Percentiles rank a stretch among this genome's conserved stretches.
Conservation (phyloP, 2,329 filamentous ascomycete species). For the Lasiodiplodia sp. region DNA sequence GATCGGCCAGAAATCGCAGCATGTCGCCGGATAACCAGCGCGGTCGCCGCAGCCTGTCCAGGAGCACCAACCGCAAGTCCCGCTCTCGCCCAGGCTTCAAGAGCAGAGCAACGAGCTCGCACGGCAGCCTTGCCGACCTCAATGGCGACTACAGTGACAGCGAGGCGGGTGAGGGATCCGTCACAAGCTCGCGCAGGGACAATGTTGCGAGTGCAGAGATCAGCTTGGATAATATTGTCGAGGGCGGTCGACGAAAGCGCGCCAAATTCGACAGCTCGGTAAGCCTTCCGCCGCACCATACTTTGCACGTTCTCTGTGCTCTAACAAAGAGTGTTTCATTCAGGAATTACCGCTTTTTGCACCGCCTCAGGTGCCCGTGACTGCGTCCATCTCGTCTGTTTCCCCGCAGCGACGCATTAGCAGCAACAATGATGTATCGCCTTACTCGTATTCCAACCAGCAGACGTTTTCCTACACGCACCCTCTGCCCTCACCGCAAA, state of each 20-base stretch:
- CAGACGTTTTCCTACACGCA: slow-evolving; percentile 81
- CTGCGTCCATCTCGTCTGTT: slow-evolving; percentile 96
- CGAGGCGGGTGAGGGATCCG: slow-evolving; percentile 78
- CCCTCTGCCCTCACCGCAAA: slow-evolving; percentile 84
- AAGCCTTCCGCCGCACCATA: slow-evolving; percentile 56
- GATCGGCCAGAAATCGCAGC: slow-evolving; percentile 77
- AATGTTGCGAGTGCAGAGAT: slow-evolving; percentile 95
- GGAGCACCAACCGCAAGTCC: slow-evolving; percentile 63
- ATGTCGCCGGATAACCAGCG: slow-evolving; percentile 73
- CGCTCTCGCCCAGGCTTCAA: slow-evolving; percentile 72
- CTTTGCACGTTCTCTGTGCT: slow-evolving; percentile 31
- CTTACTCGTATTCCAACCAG: slow-evolving; percentile 77
- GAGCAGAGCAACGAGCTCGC: slow-evolving; percentile 68
- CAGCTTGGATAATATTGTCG: slow-evolving; percentile 96
- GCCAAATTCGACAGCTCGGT: slow-evolving; percentile 97
- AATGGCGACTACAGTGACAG: slow-evolving; percentile 84
- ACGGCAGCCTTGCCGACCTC: slow-evolving; percentile 68
- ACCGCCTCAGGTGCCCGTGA: slow-evolving; percentile 78
- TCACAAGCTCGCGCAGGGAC: slow-evolving; percentile 76
- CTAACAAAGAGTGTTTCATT: slow-evolving; percentile 32
- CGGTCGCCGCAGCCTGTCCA: slow-evolving; percentile 79
- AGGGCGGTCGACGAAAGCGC: slow-evolving; percentile 92
- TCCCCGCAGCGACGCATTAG: slow-evolving; percentile 86
- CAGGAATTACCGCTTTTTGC: slow-evolving; percentile 96
- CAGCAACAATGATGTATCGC: slow-evolving; percentile 73